Percentiles rank a stretch among this genome's conserved stretches.
Evolutionary conservation across 768 basidiomycete genomes (phyloP).

Genomic region (Agrocybe pediades): DNA sequence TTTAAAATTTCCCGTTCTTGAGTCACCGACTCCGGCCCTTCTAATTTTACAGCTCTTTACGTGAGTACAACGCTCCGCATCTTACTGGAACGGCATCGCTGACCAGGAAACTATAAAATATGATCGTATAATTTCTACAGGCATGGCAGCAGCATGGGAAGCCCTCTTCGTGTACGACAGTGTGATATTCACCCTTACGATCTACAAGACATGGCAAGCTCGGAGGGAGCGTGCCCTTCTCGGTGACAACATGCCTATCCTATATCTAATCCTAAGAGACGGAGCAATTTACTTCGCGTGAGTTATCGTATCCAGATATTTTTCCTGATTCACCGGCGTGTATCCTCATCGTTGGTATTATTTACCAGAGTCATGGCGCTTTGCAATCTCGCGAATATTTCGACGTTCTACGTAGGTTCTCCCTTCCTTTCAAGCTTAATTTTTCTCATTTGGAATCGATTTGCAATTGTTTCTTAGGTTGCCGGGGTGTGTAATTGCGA

Average conservation of each 20-base stretch:
- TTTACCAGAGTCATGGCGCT: not conserved
- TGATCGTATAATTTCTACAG: not conserved
- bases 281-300: not conserved
- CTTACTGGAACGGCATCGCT: too few species aligned
- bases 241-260: not conserved
- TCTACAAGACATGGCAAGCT: not conserved
- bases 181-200: not conserved
- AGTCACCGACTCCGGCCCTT: too few species aligned
- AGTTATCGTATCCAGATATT: not conserved
- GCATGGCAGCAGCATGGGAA: conserved; percentile 1
- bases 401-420: conserved; percentile 1
- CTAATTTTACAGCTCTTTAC: not conserved
- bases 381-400: not conserved
- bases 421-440: not conserved
- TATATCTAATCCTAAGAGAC: not conserved
- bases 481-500: not conserved
- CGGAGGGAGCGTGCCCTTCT: not conserved
- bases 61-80: not conserved
- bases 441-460: too few species aligned
- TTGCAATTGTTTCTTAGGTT: not conserved
- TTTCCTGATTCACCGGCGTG: not conserved
- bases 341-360: not conserved
- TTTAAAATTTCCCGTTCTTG: not conserved
- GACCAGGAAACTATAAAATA: too few species aligned
- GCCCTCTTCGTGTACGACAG: not conserved